Evolutionary conservation across 2,329 filamentous ascomycete genomes (phyloP), one percentile per base, ranked within the genome.

Genomic region (Amauroascus verrucosus): DNA sequence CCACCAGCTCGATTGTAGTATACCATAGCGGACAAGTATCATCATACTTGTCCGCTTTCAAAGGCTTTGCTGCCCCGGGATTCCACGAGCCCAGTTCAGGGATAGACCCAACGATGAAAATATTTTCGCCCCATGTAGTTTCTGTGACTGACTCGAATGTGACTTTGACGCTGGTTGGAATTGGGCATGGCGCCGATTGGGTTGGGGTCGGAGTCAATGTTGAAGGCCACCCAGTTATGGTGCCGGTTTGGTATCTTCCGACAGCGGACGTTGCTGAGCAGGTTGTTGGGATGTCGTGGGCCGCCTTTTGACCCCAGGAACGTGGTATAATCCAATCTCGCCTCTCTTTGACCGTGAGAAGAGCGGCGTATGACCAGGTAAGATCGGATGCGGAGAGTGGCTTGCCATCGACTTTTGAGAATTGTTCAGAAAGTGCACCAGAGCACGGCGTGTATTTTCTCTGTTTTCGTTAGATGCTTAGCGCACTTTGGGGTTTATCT

Each of bases 81-180:
- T 81, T 71, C 85, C 85, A 88, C 60, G 64, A 74, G 8, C 84
- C 84, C 6, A 89, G 76, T 28, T 76, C 70, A 1, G 73, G 61
- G 46, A 76, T 74, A 53, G 76, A 80, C 16, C 85, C 85, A 0
- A 77, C 73, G 11, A 89, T 65, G 65, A 82, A 85, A 62, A 89
- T 75, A 7, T 75, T 81, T 65, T 88, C 75, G 3, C 84, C 85
- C 47, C 65, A 80, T 1, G 62, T 63, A 0, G 84, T 88, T 0
- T 70, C 73, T 18, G 76, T 80, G 0, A 73, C 62, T 57, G 77
- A 79, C 46, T 80, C 72, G 68, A 88, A 87, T 0, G 80, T 80
- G 6, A 88, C 78, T 0, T 77, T 71, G 6, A 85, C 76, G 0
- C 74, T 67, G 0, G 73, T 63, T 0, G 64, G 60, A 16, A 53